Evolutionary conservation across 2,329 filamentous ascomycete species (phyloP).

Genomic region (Phoma sp.): DNA sequence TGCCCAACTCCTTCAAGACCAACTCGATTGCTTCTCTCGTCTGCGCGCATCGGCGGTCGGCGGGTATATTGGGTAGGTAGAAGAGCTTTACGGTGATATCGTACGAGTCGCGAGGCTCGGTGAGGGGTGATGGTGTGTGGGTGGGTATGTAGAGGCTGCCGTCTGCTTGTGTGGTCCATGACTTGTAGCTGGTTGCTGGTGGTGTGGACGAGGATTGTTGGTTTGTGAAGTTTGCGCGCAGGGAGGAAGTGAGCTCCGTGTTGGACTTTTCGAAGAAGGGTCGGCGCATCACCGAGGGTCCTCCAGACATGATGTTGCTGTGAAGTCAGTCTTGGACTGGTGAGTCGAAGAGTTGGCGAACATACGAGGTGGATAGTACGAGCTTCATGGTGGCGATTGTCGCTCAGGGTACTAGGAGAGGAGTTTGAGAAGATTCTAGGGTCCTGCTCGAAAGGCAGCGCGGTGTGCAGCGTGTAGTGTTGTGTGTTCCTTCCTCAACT

Average conservation of each 20-base stretch:
- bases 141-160: constrained; percentile 75
- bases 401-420: no score
- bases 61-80: constrained; percentile 76
- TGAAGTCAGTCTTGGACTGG: constrained; percentile 36
- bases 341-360: constrained; percentile 13
- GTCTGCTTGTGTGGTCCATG: constrained; percentile 70
- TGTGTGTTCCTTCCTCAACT: not conserved
- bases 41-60: constrained; percentile 70
- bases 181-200: constrained; percentile 50
- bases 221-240: constrained; percentile 81
- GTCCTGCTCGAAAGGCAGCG: not conserved
- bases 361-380: constrained; percentile 85
- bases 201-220: constrained; percentile 66
- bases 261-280: constrained; percentile 83
- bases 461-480: not conserved
- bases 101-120: constrained; percentile 84
- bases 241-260: constrained; percentile 86
- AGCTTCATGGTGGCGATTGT: constrained; percentile 69
- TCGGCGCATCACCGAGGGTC: constrained; percentile 83
- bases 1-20: constrained; percentile 79
- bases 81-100: constrained; percentile 97
- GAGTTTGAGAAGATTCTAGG: not conserved
- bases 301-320: constrained; percentile 84
- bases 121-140: constrained; percentile 71
- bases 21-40: constrained; percentile 79